Percentiles rank a stretch among this genome's conserved stretches.
These are phyloP conservation scores for Penicillium taxi DNA, from an alignment of 495 filamentous ascomycete species.

Conservation along the genomic window DNA sequence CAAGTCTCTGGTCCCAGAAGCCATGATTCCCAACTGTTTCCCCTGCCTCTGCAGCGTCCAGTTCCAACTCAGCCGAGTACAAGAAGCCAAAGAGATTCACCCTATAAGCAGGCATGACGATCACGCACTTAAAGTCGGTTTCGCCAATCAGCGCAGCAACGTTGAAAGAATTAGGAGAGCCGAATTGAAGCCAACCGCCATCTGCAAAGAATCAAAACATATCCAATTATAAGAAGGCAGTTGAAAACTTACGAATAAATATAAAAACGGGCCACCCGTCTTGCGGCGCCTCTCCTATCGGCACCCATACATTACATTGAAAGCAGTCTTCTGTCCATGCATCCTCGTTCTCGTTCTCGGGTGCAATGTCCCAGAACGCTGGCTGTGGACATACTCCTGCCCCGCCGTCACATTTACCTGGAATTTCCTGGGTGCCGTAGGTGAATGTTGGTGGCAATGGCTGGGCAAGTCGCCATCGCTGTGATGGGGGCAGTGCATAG, in stretches of 20 bases:
- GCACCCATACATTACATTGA: constrained; percentile 38
- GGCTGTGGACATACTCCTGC: constrained; percentile 35
- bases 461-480: constrained; percentile 33
- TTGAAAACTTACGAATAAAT: constrained; percentile 31
- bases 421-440: constrained; percentile 29
- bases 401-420: constrained; percentile 20
- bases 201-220: constrained; percentile 21
- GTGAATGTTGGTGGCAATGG: constrained; percentile 23
- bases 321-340: constrained; percentile 38
- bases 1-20: constrained; percentile 57
- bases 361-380: constrained; percentile 18
- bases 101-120: constrained; percentile 62
- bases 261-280: constrained; percentile 40
- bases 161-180: constrained; percentile 39
- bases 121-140: constrained; percentile 43
- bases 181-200: constrained; percentile 53
- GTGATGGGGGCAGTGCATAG: constrained; percentile 30
- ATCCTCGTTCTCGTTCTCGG: constrained; percentile 9
- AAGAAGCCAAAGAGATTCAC: constrained; percentile 62
- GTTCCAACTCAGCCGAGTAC: constrained; percentile 43
- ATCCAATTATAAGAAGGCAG: background rate
- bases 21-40: constrained; percentile 53
- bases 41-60: constrained; percentile 40
- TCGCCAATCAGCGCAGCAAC: constrained; percentile 44
- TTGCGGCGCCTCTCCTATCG: constrained; percentile 25